Conservation (phyloP, 768 basidiomycete genomes). For the Suillus sp. region DNA sequence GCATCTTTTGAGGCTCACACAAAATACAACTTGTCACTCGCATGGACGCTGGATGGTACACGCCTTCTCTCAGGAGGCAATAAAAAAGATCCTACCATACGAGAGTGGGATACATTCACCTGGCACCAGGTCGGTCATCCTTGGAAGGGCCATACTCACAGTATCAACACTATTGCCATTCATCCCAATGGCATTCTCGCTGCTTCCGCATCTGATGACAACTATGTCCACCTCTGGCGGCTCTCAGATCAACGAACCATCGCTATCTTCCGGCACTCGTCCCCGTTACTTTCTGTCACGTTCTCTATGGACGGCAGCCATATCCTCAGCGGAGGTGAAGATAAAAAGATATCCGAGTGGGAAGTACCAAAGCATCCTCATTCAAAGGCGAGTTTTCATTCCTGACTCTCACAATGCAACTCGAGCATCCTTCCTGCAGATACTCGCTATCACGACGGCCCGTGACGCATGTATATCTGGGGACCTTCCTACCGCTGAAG, state of each 20-base stretch:
- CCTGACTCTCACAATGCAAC: too few relatives aligned
- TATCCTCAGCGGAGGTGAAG: neutral
- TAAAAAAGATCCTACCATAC: neutral
- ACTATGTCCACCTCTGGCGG: neutral
- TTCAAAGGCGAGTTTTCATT: too few relatives aligned
- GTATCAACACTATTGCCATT: neutral
- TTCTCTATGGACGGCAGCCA: neutral
- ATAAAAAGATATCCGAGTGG: neutral
- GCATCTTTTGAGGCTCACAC: neutral
- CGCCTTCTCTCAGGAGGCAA: neutral
- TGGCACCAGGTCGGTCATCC: neutral
- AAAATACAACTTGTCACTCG: neutral
- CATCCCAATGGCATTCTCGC: neutral
- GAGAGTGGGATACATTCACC: neutral
- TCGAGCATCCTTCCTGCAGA: too few relatives aligned
- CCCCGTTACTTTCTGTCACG: accelerated
- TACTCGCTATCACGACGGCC: too few relatives aligned
- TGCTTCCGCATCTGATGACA: neutral
- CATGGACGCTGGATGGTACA: neutral
- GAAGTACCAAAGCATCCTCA: neutral
- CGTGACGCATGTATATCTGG: neutral
- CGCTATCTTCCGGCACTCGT: neutral
- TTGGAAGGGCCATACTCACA: neutral
- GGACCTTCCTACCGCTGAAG: neutral
- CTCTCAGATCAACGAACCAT: neutral